A percentile compares a stretch with the other conserved stretches of the same genome.
Evolutionary conservation across 345 rosid species (phyloP).

Genomic region (Salix koriyanagi): DNA sequence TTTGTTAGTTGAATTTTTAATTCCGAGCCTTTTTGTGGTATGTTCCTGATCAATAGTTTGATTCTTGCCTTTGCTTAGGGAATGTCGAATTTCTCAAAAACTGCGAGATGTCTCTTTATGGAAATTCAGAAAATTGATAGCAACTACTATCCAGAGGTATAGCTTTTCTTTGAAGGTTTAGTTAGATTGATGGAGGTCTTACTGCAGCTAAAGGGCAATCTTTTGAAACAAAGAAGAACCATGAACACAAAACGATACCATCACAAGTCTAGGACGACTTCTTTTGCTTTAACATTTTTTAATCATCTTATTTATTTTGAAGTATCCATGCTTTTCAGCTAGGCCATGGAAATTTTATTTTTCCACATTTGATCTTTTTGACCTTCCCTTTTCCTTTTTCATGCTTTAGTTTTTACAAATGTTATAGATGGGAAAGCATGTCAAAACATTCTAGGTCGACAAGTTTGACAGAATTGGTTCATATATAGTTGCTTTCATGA

Average conservation of each 20-base stretch:
- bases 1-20: not conserved
- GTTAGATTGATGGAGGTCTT: not conserved
- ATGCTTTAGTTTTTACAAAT: too few species aligned
- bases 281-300: not conserved
- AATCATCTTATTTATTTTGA: not conserved
- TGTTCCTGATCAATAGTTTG: conserved; percentile 11
- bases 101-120: conserved; percentile 55
- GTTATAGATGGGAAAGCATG: too few species aligned
- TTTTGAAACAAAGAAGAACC: not conserved
- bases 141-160: conserved; percentile 67
- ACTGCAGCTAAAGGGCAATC: not conserved
- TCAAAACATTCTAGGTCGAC: too few species aligned
- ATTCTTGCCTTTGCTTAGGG: conserved; percentile 39
- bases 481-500: too few species aligned
- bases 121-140: conserved; percentile 66
- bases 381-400: too few species aligned
- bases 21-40: not conserved
- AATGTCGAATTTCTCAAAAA: conserved; percentile 59
- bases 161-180: not conserved
- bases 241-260: not conserved
- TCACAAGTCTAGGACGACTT: not conserved
- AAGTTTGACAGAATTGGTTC: too few species aligned
- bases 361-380: too few species aligned
- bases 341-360: not conserved
- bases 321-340: not conserved